Evolutionary conservation across 441 rosid genomes (phyloP).

Genomic region (Sinapis alba): DNA sequence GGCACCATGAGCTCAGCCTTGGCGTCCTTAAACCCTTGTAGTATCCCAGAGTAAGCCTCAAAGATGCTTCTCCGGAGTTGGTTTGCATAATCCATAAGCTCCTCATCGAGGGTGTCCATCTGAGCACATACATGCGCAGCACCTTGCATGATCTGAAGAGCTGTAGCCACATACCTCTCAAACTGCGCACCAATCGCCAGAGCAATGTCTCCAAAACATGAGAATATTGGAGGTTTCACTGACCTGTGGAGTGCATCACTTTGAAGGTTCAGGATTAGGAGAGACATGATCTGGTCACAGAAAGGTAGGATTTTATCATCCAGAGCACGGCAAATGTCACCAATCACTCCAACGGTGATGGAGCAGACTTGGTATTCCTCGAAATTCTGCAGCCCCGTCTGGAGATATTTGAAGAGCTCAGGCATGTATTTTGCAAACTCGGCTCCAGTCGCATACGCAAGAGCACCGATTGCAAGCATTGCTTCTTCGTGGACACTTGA

Average conservation of each 20-base stretch:
- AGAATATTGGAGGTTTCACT: constrained; percentile 92
- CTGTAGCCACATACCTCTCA: constrained; percentile 59
- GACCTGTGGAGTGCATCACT: constrained; percentile 84
- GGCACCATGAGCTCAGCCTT: constrained; percentile 84
- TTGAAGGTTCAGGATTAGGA: constrained; percentile 71
- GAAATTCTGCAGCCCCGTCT: constrained; percentile 87
- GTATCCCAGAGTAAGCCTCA: constrained; percentile 92
- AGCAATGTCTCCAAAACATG: constrained; percentile 94
- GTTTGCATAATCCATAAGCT: constrained; percentile 81
- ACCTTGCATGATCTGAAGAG: constrained; percentile 66
- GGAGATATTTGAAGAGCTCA: constrained; percentile 76
- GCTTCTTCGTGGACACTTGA: constrained; percentile 99
- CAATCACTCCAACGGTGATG: constrained; percentile 90
- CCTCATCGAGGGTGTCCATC: constrained; percentile 74
- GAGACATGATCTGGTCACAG: constrained; percentile 88
- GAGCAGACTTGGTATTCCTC: constrained; percentile 96
- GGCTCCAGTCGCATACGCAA: constrained; percentile 84
- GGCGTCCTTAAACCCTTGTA: constrained; percentile 84
- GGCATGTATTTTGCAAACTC: constrained; percentile 84
- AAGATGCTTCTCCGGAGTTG: constrained; percentile 85
- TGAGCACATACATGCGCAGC: constrained; percentile 79
- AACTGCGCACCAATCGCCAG: constrained; percentile 87
- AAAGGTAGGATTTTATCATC: constrained; percentile 76
- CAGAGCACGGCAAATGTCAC: constrained; percentile 90
- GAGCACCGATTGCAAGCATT: constrained; percentile 95